phyloP scores from a whole-genome alignment of 2,329 filamentous ascomycete genomes.

The Thyridium curvatum region DNA sequence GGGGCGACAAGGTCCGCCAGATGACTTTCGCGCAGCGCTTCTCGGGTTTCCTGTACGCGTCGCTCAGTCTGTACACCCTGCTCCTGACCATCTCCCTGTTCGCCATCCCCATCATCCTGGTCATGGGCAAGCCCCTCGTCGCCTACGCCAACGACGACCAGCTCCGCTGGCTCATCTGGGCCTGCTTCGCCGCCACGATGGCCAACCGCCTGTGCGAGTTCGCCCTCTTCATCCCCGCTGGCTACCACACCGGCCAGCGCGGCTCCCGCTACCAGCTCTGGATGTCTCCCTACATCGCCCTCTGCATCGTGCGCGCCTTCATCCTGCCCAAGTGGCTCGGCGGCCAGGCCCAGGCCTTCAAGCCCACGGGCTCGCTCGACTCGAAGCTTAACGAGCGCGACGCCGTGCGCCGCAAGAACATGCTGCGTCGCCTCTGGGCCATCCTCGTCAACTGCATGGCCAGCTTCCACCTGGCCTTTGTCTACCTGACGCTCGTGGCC shows the following conservation, averaged over 20 bases:
- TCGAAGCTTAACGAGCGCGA: slow-evolving; percentile 54
- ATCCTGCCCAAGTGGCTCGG: slow-evolving; percentile 54
- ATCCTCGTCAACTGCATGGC: slow-evolving; percentile 51
- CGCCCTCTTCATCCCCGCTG: slow-evolving; percentile 51
- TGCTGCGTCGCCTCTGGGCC: slow-evolving; percentile 45
- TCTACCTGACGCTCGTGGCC: slow-evolving; percentile 44
- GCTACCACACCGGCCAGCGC: slow-evolving; percentile 53
- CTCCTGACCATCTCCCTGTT: slow-evolving; percentile 47
- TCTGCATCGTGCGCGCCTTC: slow-evolving; percentile 52
- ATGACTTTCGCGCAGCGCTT: slow-evolving; percentile 53
- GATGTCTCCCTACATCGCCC: slow-evolving; percentile 57
- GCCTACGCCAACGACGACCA: slow-evolving; percentile 46
- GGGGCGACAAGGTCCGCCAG: slow-evolving; percentile 41
- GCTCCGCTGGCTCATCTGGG: slow-evolving; percentile 52
- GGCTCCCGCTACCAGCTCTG: slow-evolving; percentile 51
- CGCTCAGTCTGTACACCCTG: slow-evolving; percentile 49
- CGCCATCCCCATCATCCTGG: slow-evolving; percentile 51
- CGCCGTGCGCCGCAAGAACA: slow-evolving; percentile 39
- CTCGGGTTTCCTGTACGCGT: slow-evolving; percentile 51
- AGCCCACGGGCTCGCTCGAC: slow-evolving; percentile 51
- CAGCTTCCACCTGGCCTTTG: slow-evolving; percentile 46
- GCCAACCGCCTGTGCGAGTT: slow-evolving; percentile 50
- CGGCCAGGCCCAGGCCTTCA: slow-evolving; percentile 52
- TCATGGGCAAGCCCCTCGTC: slow-evolving; percentile 50
- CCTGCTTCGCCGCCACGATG: slow-evolving; percentile 44